These are phyloP conservation scores for Lactarius tabidus DNA, from an alignment of 768 basidiomycete species.

Conservation along the genomic window DNA sequence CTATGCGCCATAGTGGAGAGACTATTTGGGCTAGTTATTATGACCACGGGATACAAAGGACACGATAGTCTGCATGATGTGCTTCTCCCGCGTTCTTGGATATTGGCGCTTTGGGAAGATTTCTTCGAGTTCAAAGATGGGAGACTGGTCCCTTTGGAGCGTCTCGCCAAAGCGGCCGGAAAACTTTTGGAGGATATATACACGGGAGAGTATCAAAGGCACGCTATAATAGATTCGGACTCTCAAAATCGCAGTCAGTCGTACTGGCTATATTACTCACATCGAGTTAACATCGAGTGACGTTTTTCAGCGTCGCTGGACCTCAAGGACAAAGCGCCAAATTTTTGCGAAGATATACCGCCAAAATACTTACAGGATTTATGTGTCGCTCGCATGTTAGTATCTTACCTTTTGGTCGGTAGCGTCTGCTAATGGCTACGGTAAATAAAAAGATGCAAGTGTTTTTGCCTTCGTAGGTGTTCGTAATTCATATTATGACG, in stretches of 20 bases:
- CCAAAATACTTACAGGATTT: conserved; percentile 9
- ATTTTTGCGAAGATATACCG: conserved; percentile 1
- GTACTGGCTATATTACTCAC: background rate
- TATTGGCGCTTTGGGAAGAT: conserved; percentile 30
- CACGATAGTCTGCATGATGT: conserved; percentile 39
- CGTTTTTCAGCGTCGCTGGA: background rate
- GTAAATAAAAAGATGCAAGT: conserved; percentile 10
- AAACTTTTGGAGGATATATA: conserved; percentile 13
- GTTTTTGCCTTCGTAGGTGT: conserved; percentile 14
- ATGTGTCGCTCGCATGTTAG: conserved; percentile 14
- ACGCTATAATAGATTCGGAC: background rate
- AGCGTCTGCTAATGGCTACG: background rate
- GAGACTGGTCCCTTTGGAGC: background rate
- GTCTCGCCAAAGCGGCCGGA: background rate
- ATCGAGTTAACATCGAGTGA: background rate
- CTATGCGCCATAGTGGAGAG: conserved; percentile 52
- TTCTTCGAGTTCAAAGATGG: conserved; percentile 6
- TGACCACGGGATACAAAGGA: conserved; percentile 33
- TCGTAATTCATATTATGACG: background rate
- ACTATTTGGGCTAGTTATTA: conserved; percentile 40
- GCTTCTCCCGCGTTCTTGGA: conserved; percentile 54
- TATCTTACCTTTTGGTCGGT: background rate
- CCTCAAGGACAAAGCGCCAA: background rate
- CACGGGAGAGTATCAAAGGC: conserved; percentile 11
- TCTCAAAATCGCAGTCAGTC: background rate